phyloP scores from a whole-genome alignment of 2,329 filamentous ascomycete species.

The Diaporthe destruens region DNA sequence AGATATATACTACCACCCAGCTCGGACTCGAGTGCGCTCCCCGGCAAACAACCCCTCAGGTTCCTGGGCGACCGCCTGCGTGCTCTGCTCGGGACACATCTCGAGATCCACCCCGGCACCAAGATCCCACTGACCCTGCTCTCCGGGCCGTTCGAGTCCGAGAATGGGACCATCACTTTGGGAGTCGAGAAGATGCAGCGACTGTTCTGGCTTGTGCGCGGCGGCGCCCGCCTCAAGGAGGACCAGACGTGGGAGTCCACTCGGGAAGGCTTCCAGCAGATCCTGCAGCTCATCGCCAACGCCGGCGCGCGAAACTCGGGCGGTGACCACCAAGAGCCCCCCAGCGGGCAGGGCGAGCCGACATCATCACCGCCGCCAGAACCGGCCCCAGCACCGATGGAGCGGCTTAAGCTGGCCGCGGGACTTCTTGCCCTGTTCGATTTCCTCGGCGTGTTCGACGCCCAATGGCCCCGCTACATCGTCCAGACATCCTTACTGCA shows the following conservation, averaged over 20 bases:
- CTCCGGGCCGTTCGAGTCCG: conserved; percentile 44
- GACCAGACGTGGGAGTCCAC: conserved; percentile 49
- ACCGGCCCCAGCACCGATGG: neutral
- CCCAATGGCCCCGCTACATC: conserved; percentile 40
- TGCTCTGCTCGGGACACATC: conserved; percentile 40
- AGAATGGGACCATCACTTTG: conserved; percentile 16
- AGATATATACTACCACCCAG: neutral
- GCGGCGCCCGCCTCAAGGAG: conserved; percentile 43
- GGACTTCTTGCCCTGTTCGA: conserved; percentile 35
- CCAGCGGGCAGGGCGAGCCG: neutral
- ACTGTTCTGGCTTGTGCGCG: conserved; percentile 49
- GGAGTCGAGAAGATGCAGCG: conserved; percentile 43
- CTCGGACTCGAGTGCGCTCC: neutral
- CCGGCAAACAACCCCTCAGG: neutral
- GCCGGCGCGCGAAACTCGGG: neutral
- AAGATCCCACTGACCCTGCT: conserved; percentile 48
- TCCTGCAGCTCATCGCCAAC: conserved; percentile 37
- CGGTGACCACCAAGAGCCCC: neutral
- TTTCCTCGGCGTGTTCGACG: conserved; percentile 35
- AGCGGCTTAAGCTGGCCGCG: conserved; percentile 32
- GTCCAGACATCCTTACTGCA: conserved; percentile 21
- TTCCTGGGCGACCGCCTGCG: neutral
- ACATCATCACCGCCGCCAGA: neutral
- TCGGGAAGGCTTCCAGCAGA: conserved; percentile 34
- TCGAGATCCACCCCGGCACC: conserved; percentile 46